Base-by-base conservation (phyloP, 2,329 filamentous ascomycete genomes). In the Botryosphaeria agaves region DNA sequence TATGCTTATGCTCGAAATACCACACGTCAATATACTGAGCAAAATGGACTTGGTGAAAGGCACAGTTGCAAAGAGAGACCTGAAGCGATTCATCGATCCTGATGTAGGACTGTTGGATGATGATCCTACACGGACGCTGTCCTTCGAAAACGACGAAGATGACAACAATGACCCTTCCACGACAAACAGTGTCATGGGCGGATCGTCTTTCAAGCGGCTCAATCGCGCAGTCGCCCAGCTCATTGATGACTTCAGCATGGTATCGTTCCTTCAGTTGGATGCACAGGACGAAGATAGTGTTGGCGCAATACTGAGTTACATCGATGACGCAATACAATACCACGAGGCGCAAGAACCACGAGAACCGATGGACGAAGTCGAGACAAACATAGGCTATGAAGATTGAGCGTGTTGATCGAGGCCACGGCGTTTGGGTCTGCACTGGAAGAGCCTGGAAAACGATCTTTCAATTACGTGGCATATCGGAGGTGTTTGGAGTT, bases 1-100 rank as follows among this genome's bases (percentile, higher is more conserved):
- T 39, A 98, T 98, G 89, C 73, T 98, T 46, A 89, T 95, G 83
- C 70, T 98, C 38, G 89, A 95, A 57, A 73, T 95, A 39, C 89
- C 89, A 4, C 89, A 98, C 50, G 73, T 98, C 49, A 98, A 98
- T 51, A 78, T 98, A 36, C 61, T 98, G 33, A 91, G 79, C 49
- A 98, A 98, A 60, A 95, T 95, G 85, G 89, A 98, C 51, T 69
- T 95, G 36, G 74, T 95, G 41, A 89, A 89, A 51, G 83, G 81
- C 23, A 81, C 89, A 53, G 70, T 95, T 16, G 75, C 76, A 34
- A 83, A 83, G 54, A 78, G 78, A 52, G 84, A 95, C 43, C 52
- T 98, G 36, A 91, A 91, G 58, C 69, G 82, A 14, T 98, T 93
- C 48, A 61, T 92, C 33, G 83, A 87, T 31, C 84, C 89, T 1